phyloP scores from a whole-genome alignment of 768 basidiomycete genomes.

The Suillus lakei region DNA sequence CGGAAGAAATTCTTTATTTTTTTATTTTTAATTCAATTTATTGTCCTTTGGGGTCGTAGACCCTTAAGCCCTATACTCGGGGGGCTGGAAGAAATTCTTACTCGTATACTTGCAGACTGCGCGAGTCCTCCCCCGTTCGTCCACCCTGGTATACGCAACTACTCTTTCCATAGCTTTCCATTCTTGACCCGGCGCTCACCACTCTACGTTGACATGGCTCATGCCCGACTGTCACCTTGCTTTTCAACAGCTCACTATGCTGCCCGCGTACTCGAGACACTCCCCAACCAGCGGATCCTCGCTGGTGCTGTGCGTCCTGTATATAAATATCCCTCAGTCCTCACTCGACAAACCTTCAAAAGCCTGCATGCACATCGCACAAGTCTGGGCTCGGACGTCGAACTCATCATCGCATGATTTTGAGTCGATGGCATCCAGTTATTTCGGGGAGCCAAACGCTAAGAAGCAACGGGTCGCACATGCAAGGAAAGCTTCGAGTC shows the following conservation, averaged over 20 bases:
- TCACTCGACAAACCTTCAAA: too few species aligned
- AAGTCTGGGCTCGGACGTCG: neutral
- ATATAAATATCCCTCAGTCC: too few species aligned
- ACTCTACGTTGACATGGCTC: slow-evolving; percentile 10
- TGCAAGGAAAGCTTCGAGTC: neutral
- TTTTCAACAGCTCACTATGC: slow-evolving; percentile 49
- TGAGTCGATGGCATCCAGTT: neutral
- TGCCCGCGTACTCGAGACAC: slow-evolving; percentile 38
- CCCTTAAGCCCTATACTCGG: too few species aligned
- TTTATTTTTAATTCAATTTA: too few species aligned
- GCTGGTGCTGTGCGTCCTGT: slow-evolving; percentile 47
- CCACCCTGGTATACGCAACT: slow-evolving; percentile 28
- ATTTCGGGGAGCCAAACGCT: neutral
- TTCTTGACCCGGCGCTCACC: slow-evolving; percentile 8
- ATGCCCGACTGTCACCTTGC: slow-evolving; percentile 46
- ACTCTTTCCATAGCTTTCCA: slow-evolving; percentile 12
- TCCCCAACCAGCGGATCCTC: slow-evolving; percentile 43
- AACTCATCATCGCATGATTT: neutral
- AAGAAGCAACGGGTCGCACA: neutral
- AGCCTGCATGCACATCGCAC: too few species aligned
- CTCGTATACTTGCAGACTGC: slow-evolving; percentile 44
- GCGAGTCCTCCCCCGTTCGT: slow-evolving; percentile 29
- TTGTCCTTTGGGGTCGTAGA: too few species aligned
- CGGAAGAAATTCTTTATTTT: too few species aligned
- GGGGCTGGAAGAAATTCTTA: slow-evolving; percentile 52